A percentile compares a stretch with the other conserved stretches of the same genome.
Evolutionary conservation across 2,329 filamentous ascomycete genomes (phyloP).

Genomic region (Penicillium sp.): DNA sequence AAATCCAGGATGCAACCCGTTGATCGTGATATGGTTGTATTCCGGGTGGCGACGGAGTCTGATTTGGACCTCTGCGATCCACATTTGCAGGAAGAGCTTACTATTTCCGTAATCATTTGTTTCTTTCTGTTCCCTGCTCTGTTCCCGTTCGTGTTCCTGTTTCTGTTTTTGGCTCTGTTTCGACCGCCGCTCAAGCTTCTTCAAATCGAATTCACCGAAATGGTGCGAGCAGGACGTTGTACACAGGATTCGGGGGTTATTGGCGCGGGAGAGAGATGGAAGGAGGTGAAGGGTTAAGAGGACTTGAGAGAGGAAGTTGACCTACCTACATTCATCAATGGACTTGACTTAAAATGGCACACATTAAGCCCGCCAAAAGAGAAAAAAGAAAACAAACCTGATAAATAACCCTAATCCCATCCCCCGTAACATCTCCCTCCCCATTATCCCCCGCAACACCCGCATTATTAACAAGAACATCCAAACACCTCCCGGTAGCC

Average conservation of each 20-base stretch:
- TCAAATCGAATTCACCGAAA: conserved; percentile 8
- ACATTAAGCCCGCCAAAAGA: too few relatives aligned
- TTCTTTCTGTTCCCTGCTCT: conserved; percentile 2
- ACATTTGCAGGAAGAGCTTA: conserved; percentile 18
- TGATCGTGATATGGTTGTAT: conserved; percentile 17
- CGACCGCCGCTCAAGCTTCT: conserved; percentile 4
- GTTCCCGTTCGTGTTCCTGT: too few relatives aligned
- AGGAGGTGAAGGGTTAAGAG: conserved; percentile 17
- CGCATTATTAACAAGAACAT: conserved; percentile 19
- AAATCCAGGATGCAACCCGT: conserved; percentile 17
- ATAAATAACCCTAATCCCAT: conserved; percentile 15
- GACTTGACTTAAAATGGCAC: not conserved
- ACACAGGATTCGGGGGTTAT: conserved; percentile 14
- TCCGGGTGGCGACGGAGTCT: conserved; percentile 13
- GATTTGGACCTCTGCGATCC: conserved; percentile 16
- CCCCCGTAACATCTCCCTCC: conserved; percentile 10
- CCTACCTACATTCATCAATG: conserved; percentile 1
- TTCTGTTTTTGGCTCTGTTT: conserved; percentile 6
- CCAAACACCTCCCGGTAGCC: conserved; percentile 7
- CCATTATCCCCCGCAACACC: not conserved
- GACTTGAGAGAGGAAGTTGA: conserved; percentile 18
- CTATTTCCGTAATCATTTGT: conserved; percentile 12
- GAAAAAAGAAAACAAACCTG: conserved; percentile 7
- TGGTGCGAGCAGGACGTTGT: conserved; percentile 18
- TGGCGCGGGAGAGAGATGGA: conserved; percentile 14